These are phyloP conservation scores for Trichosporon faecale DNA, from an alignment of 1,284 basidiomycete species.

Conservation along the genomic window DNA sequence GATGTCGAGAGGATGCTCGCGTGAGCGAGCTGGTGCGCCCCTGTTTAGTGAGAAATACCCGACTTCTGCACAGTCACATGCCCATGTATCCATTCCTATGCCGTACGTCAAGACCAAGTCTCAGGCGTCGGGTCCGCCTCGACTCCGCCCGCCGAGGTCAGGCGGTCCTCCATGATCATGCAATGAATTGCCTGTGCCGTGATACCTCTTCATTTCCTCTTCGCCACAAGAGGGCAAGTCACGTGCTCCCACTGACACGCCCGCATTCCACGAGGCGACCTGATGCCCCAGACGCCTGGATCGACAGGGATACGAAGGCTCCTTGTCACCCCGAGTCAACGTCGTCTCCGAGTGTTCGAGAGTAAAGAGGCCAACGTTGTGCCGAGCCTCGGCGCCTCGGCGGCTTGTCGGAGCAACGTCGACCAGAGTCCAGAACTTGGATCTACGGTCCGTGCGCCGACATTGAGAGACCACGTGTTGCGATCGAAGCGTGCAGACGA, in stretches of 20 bases:
- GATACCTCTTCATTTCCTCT: too few species aligned
- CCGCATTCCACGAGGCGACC: not conserved
- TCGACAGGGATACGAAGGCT: not conserved
- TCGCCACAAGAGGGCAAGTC: not conserved
- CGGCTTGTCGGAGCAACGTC: too few species aligned
- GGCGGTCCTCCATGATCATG: not conserved
- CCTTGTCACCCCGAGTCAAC: too few species aligned
- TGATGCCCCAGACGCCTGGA: not conserved
- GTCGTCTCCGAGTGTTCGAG: not conserved
- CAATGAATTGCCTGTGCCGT: not conserved
- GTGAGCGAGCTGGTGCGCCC: not conserved
- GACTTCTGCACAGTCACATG: not conserved
- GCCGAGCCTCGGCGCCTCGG: too few species aligned
- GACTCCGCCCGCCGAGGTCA: not conserved
- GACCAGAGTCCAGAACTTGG: not conserved
- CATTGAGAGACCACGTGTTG: not conserved
- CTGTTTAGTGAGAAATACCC: not conserved
- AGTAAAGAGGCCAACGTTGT: too few species aligned
- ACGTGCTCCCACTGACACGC: not conserved
- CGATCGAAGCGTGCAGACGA: not conserved
- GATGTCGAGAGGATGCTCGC: constrained; percentile 30
- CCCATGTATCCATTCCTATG: not conserved
- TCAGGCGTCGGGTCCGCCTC: too few species aligned
- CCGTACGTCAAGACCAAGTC: not conserved
- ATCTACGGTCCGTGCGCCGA: not conserved